Evolutionary conservation across 2,329 filamentous ascomycete genomes (phyloP).

Genomic region (Colletotrichum theobromicola): DNA sequence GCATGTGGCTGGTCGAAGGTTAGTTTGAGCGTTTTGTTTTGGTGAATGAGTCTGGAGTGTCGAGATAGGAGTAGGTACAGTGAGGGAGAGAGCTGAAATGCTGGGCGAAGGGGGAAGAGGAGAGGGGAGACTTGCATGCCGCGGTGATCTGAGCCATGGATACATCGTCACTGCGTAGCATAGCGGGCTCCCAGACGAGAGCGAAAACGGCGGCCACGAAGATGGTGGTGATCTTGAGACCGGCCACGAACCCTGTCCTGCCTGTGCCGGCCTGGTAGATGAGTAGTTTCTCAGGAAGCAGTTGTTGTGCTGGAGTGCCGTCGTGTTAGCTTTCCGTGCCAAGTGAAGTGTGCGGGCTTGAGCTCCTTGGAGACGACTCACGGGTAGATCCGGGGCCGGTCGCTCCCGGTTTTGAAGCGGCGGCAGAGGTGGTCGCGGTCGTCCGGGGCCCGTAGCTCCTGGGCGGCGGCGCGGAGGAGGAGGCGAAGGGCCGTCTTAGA

Average conservation of each 20-base stretch:
- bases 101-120: not conserved
- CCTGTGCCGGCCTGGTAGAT: conserved; percentile 78
- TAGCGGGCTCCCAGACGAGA: conserved; percentile 43
- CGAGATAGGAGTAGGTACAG: not conserved
- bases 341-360: not conserved
- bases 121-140: not conserved
- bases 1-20: conserved; percentile 57
- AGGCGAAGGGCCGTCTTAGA: conserved; percentile 14
- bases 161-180: not conserved
- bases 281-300: conserved; percentile 63
- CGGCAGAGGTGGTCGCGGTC: not conserved
- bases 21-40: not conserved
- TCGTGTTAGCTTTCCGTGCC: not conserved
- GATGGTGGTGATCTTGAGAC: conserved; percentile 74
- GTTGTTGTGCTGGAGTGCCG: conserved; percentile 34
- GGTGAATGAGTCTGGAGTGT: not conserved
- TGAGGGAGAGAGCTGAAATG: not conserved
- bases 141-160: not conserved
- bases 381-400: not conserved
- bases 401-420: not conserved
- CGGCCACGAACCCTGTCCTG: conserved; percentile 70
- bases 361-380: not conserved
- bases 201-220: conserved; percentile 72
- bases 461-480: conserved; percentile 8
- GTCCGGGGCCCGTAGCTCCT: not conserved